Base-by-base conservation (phyloP, 805 yeast genomes). In the Cyberlindnera misumaiensis region DNA sequence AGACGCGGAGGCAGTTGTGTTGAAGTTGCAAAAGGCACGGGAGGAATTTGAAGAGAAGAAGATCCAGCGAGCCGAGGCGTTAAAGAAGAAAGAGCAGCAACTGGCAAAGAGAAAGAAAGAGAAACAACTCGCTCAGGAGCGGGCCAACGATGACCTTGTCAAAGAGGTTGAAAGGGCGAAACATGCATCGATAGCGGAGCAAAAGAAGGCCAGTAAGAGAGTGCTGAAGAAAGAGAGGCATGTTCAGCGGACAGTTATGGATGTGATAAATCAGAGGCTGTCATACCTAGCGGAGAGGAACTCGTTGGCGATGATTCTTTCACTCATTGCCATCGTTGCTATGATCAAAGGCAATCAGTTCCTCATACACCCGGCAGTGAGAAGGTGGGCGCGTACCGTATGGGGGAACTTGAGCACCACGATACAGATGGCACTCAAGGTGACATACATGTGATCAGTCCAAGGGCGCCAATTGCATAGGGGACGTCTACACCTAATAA, bases 381-480 rank as follows among this genome's bases (percentile, higher is more conserved):
- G 47, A 37, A 37, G 38, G 14, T 11, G 18, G 14, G 10, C 45
- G 1, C 26, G 28, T 1, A 12, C 25, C 1, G 14, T 51, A 9
- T 51, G 55, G 55, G 38, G 16, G 1, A 52, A 47, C 18, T 5
- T 48, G 3, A 7, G 24, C 2, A 14, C 38, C 4, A 53, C 58
- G 0, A 15, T 47, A 1, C 36, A 45, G 28, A 55, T 55, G 59
- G 59, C 56, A 1, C 45, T 55, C 30, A 39, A 48, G 18, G 56
- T 55, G 5, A 51, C 59, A 2, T 55, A 55, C 39, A 45, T 54
- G 32, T 54, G 35, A 43, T 20, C 24, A 20, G 8, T 8, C 24
- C 8, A 20, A 20, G 14, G 14, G 17, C 10, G 22, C 8, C 24
- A 15, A 15, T 3, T 6, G 8, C 8, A 20, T 5, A 20, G 24